These are phyloP conservation scores for Aspergillus hortae DNA, from an alignment of 2,329 filamentous ascomycete genomes.

Conservation along the genomic window DNA sequence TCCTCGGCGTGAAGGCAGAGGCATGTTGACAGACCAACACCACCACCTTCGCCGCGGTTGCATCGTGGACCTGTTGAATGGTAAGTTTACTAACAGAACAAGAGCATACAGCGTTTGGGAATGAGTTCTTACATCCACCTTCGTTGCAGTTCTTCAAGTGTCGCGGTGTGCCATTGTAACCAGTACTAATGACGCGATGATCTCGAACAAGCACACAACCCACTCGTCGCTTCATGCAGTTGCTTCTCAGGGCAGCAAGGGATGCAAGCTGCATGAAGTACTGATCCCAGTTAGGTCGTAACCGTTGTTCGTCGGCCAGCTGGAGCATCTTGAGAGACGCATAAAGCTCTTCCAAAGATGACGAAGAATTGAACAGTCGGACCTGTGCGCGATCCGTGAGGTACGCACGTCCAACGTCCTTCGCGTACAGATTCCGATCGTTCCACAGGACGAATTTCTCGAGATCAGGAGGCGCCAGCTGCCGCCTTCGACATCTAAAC, in stretches of 20 bases:
- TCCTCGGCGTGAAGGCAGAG: conserved; percentile 98
- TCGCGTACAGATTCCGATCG: conserved; percentile 72
- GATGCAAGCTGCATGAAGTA: conserved; percentile 98
- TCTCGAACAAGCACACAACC: conserved; percentile 88
- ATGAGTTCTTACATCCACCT: conserved; percentile 65
- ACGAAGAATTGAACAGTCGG: conserved; percentile 79
- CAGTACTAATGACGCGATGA: conserved; percentile 85
- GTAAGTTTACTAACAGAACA: conserved; percentile 4
- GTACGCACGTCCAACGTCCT: conserved; percentile 62
- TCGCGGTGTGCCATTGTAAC: conserved; percentile 96
- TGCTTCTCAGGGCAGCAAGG: conserved; percentile 82
- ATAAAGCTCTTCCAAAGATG: conserved; percentile 68
- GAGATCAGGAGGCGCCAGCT: conserved; percentile 51
- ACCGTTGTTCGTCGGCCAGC: conserved; percentile 70
- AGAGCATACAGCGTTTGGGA: neutral
- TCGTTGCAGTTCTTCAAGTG: conserved; percentile 87
- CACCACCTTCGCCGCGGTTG: conserved; percentile 69
- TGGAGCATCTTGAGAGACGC: conserved; percentile 69
- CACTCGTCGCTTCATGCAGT: conserved; percentile 97
- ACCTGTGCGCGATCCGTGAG: conserved; percentile 79
- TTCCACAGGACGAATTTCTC: conserved; percentile 59
- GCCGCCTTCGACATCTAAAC: conserved; percentile 46
- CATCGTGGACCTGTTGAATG: conserved; percentile 59
- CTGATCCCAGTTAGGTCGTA: conserved; percentile 89
- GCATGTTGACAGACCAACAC: conserved; percentile 76